phyloP scores from a whole-genome alignment of 768 basidiomycete genomes.

The Lactarius sp. region DNA sequence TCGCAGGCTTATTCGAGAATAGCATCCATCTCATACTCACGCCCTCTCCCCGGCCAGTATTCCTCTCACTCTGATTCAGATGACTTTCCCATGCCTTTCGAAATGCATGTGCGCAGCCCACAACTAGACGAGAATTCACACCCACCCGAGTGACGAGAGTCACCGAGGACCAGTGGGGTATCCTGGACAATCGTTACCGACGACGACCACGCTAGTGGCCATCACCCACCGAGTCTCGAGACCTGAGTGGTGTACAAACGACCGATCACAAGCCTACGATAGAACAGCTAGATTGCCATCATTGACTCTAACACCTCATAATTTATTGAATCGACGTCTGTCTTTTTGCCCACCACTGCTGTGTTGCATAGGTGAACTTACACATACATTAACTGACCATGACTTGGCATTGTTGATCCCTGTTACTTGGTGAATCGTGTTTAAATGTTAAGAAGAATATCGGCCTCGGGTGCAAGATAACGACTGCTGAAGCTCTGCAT shows the following conservation, averaged over 20 bases:
- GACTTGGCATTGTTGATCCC: background rate
- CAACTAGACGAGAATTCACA: background rate
- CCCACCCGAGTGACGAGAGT: constrained; percentile 6
- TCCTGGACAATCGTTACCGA: constrained; percentile 21
- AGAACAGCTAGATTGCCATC: constrained; percentile 11
- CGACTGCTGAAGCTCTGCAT: no score
- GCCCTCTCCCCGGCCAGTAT: constrained; percentile 30
- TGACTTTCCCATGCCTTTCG: constrained; percentile 36
- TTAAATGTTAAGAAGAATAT: no score
- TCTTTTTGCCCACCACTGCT: background rate
- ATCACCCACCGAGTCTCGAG: constrained; percentile 6
- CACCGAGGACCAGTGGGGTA: constrained; percentile 14
- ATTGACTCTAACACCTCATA: background rate
- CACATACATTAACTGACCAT: background rate
- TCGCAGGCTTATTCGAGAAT: constrained; percentile 30
- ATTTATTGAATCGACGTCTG: constrained; percentile 4
- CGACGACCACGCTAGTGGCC: constrained; percentile 5
- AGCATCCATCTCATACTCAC: constrained; percentile 25
- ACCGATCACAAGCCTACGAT: constrained; percentile 19
- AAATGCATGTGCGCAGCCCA: constrained; percentile 38
- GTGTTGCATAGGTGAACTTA: background rate
- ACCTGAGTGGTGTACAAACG: constrained; percentile 21
- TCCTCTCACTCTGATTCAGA: constrained; percentile 37
- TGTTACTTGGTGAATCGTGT: no score
- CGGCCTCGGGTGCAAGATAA: no score